Conservation (phyloP, 208 protist genomes). For the Jaenimonas drosophilae region DNA sequence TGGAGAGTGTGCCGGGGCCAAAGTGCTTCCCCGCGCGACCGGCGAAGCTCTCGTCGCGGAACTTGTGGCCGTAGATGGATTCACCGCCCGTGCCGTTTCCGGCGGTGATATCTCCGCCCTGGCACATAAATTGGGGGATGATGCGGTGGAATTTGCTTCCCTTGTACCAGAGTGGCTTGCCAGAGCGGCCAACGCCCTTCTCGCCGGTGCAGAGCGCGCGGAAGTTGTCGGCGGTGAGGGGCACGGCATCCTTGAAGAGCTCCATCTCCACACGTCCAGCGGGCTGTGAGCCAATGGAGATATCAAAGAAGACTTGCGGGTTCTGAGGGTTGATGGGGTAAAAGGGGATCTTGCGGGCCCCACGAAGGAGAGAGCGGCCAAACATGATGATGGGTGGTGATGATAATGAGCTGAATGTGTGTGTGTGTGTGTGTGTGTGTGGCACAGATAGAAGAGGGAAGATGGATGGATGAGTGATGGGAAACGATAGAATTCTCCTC, state of each 20-base stretch:
- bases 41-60: conserved; percentile 91
- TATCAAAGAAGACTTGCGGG: conserved; percentile 89
- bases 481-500: not conserved
- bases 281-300: conserved; percentile 77
- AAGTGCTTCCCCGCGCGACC: conserved; percentile 75
- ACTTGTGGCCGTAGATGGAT: conserved; percentile 90
- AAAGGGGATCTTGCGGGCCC: conserved; percentile 61
- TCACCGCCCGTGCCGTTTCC: conserved; percentile 89
- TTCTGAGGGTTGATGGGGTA: conserved; percentile 73
- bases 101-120: conserved; percentile 95
- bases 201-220: conserved; percentile 89
- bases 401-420: no score
- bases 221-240: conserved; percentile 95
- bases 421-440: not conserved
- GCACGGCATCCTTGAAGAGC: conserved; percentile 84
- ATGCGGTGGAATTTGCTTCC: conserved; percentile 93
- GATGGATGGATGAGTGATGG: not conserved
- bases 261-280: conserved; percentile 89
- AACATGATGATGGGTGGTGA: conserved; percentile 37
- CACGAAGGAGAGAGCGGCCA: conserved; percentile 20
- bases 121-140: conserved; percentile 91
- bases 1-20: conserved; percentile 53
- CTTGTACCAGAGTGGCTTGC: conserved; percentile 94
- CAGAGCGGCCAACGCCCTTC: conserved; percentile 70
- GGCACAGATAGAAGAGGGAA: conserved; percentile 4